Evolutionary conservation across 23 red algal genomes (phyloP), one percentile per base, ranked within the genome.

Genomic region (Gracilaria domingensis): DNA sequence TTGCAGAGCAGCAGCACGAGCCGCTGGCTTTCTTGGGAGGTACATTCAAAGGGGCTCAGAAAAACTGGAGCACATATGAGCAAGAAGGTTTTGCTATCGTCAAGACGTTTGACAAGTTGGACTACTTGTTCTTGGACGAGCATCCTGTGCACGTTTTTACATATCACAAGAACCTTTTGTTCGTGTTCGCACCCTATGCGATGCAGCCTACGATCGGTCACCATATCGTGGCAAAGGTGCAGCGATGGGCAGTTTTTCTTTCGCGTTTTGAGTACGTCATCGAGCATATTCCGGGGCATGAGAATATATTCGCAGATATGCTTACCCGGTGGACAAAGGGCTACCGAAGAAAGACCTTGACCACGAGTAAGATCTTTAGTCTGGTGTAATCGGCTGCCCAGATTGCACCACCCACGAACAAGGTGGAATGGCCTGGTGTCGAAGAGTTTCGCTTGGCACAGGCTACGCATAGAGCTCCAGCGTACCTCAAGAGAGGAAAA

Each of bases 241-340:
- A 58, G 17, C 59, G 76, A 32, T 92, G 88, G 79, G 88, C 88
- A 51, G 34, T 84, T 12, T 84, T 83, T 29, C 51, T 92, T 34
- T 78, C 65, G 0, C 7, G 24, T 7, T 92, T 92, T 37, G 36
- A 79, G 30, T 92, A 73, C 55, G 30, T n/a, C 17, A 92, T 92
- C 26, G 62, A 92, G 23, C 76, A 76, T 65, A 84, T 75, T 20
- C 49, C 78, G 45, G 88, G 88, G 12, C 24, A 83, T 12, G 29
- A 58, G 39, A 84, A 92, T 37, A 25, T 84, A n/a, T 79, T 74
- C 28, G 79, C 76, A 14, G 79, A 92, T 62, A 92, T 92, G 14
- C 36, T 92, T 51, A 84, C 77, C 0, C 40, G 79, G 35, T 92
- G 75, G 76, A 73, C 75, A 28, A 56, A 60, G 33, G 62, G 79